Conservation (phyloP, 2,329 filamentous ascomycete species). For the Ceratocystis smalleyi region DNA sequence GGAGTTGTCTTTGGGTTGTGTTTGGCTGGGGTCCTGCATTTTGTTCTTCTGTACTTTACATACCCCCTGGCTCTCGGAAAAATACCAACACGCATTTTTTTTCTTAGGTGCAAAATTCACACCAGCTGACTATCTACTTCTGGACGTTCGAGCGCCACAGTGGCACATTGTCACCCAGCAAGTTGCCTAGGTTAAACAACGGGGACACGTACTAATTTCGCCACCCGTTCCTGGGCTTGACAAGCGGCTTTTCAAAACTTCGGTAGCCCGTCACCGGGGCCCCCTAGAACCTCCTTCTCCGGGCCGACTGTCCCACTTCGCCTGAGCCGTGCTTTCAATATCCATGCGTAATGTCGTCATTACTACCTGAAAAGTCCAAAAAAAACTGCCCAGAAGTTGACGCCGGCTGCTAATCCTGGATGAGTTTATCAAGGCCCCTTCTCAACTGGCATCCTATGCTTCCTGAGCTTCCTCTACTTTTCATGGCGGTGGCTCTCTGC, state of each 20-base stretch:
- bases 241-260: constrained; percentile 9
- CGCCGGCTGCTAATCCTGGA: constrained; percentile 11
- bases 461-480: no score
- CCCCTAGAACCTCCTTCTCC: constrained; percentile 12
- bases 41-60: not conserved
- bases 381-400: constrained; percentile 7
- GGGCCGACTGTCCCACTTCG: constrained; percentile 17
- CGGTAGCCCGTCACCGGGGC: constrained; percentile 16
- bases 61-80: constrained; percentile 7
- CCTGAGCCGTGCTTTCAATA: constrained; percentile 14
- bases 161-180: constrained; percentile 10
- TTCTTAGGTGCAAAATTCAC: constrained; percentile 8
- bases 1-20: not conserved
- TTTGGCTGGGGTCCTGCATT: not conserved
- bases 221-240: constrained; percentile 15
- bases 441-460: not conserved
- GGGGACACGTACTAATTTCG: constrained; percentile 10
- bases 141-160: constrained; percentile 10
- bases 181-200: not conserved
- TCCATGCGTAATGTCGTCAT: constrained; percentile 16
- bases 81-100: constrained; percentile 9
- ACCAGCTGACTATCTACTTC: not conserved
- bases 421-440: constrained; percentile 10
- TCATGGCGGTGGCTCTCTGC: no score
- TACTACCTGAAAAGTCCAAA: constrained; percentile 6